Conservation (phyloP, 2,329 filamentous ascomycete genomes). For the Sphaerulina vaccinii region DNA sequence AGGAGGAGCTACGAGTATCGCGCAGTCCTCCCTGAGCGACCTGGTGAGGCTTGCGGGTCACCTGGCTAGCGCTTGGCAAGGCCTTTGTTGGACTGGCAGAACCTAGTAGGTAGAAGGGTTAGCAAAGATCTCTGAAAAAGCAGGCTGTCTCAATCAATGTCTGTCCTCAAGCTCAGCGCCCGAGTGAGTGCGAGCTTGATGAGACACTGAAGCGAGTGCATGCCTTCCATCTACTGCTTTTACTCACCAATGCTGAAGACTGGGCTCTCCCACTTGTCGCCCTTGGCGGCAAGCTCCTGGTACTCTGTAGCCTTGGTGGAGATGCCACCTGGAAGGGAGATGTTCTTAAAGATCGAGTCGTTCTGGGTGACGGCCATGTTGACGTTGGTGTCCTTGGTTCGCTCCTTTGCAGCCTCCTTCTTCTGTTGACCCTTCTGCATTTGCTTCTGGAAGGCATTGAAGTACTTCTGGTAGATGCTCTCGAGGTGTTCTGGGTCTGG, state of each 20-base stretch:
- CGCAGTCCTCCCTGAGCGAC: conserved; percentile 40
- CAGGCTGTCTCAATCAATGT: too few relatives aligned
- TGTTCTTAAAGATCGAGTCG: conserved; percentile 87
- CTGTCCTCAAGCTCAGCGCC: too few relatives aligned
- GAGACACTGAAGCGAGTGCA: too few relatives aligned
- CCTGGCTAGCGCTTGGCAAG: conserved; percentile 59
- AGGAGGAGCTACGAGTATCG: conserved; percentile 7
- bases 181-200: too few relatives aligned
- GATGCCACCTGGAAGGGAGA: conserved; percentile 82
- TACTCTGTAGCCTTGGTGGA: conserved; percentile 93
- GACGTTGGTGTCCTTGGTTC: conserved; percentile 65
- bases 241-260: conserved; percentile 90
- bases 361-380: conserved; percentile 83
- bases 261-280: conserved; percentile 90
- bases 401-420: conserved; percentile 56
- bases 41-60: conserved; percentile 61
- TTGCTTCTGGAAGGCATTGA: conserved; percentile 70
- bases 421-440: conserved; percentile 75
- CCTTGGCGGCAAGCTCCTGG: conserved; percentile 80
- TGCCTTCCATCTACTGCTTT: too few relatives aligned
- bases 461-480: conserved; percentile 86
- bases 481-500: conserved; percentile 68
- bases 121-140: too few relatives aligned
- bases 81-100: conserved; percentile 68
- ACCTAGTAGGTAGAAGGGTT: too few relatives aligned